phyloP scores from a whole-genome alignment of 208 protist species.

The Endotrypanum monterogeii region DNA sequence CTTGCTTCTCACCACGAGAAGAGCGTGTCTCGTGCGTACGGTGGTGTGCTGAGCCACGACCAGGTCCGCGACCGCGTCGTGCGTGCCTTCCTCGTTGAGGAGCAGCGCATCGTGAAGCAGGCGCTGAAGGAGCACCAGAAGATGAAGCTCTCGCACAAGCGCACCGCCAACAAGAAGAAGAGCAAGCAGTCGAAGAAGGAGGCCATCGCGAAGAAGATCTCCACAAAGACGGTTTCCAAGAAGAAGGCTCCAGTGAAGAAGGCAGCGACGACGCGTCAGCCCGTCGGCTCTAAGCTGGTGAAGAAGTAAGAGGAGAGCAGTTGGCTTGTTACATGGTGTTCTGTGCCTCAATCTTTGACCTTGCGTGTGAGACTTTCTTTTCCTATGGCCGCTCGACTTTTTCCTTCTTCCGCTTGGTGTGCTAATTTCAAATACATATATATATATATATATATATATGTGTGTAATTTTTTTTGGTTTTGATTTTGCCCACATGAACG shows the following conservation, averaged over 20 bases:
- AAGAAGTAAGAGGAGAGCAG: constrained; percentile 64
- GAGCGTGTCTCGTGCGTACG: constrained; percentile 97
- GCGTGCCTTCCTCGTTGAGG: constrained; percentile 99
- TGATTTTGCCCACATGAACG: background rate
- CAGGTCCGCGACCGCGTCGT: constrained; percentile 97
- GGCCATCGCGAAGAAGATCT: constrained; percentile 60
- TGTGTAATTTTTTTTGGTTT: constrained; percentile 2
- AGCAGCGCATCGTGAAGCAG: constrained; percentile 98
- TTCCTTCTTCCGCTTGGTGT: background rate
- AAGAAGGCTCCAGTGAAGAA: constrained; percentile 49
- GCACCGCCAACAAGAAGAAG: constrained; percentile 73
- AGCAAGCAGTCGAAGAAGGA: constrained; percentile 50
- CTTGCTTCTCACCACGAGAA: constrained; percentile 92
- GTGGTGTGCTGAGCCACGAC: constrained; percentile 94
- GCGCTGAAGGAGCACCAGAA: constrained; percentile 75
- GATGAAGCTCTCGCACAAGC: constrained; percentile 68
- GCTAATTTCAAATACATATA: too few species aligned
- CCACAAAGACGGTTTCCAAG: constrained; percentile 46
- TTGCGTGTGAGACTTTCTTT: background rate
- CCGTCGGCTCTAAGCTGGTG: constrained; percentile 74
- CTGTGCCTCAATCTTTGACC: background rate
- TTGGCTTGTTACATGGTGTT: background rate
- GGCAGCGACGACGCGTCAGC: constrained; percentile 31
- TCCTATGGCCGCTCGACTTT: background rate
- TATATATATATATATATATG: too few species aligned